Evolutionary conservation across 2,329 filamentous ascomycete genomes (phyloP), one percentile per base, ranked within the genome.

Genomic region (Alternaria viburni): DNA sequence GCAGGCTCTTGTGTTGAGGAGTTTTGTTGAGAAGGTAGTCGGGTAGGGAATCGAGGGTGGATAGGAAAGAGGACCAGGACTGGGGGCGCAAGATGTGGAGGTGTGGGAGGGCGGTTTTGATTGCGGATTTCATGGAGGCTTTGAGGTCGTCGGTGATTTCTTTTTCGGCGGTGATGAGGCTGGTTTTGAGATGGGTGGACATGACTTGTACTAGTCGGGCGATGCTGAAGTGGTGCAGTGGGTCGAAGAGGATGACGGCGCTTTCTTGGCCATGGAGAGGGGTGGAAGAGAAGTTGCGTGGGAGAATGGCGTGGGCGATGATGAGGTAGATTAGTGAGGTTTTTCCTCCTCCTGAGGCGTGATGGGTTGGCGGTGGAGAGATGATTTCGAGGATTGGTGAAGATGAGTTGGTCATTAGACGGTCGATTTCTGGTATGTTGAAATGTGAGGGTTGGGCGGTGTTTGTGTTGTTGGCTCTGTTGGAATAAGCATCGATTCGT

Each of bases 301-400:
- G 87, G 0, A 90, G 80, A 9, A 88, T 79, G 32, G 85, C 82
- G 10, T 82, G 70, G 3, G 84, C 82, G 26, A 82, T 82, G 44
- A 90, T 76, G 62, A 86, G 83, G 76, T 89, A 88, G 36, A 90
- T 78, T 0, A 90, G 73, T 36, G 87, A 84, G 1, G 88, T 86
- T 76, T 89, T 89, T 10, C 88, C 88, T 11, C 83, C 79, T 25
- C 82, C 83, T 4, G 86, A 74, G 10, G 71, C 65, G 46, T 77
- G 72, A 55, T 74, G 62, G 79, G 12, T 60, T 30, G 65, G 26
- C 51, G 79, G 79, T 36, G 80, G 77, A 54, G 86, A 87, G 19
- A 84, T 81, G 49, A 90, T 79, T 71, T 89, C 87, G 54, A 90
- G 68, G 6, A 76, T 59, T n/a, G 70, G 67, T n/a, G 61, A 43